Evolutionary conservation across 192 early-diverging fungal species (phyloP), one percentile per base, ranked within the genome.

Genomic region (Rhizophagus prolifer): DNA sequence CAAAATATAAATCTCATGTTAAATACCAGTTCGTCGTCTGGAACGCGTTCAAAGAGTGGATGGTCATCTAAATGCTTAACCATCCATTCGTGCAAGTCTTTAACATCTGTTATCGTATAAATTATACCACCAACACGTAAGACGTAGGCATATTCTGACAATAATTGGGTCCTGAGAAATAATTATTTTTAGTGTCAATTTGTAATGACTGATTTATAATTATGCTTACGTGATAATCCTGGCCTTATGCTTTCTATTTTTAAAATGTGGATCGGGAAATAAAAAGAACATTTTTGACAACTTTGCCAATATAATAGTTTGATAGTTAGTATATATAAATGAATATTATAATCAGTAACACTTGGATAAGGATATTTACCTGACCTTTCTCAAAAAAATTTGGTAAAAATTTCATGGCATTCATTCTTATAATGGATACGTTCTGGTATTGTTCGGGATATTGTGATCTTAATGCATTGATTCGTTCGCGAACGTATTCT

Each of bases 261-360:
- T 99, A 83, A 99, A 99, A 79, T 99, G 97, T 36, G 98, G 98
- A 82, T 99, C 98, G 59, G 98, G 96, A 80, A 98, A 99, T 74
- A 99, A 87, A 81, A 99, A 95, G 78, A 99, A 99, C 70, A 98
- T 86, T 83, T 99, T 99, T 54, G 91, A 91, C 31, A 99, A 89
- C 90, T 94, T 80, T 60, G 8, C 28, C 7, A 34, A n/a, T n/a
- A 44, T 19, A 69, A 65, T 9, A 74, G 34, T 25, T 46, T 59
- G 47, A 44, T 44, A 9, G 4, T 44, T 44, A 44, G 10, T 44
- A 44, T 38, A 2, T 38, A 38, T 44, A 44, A 10, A 44, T 44
- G 10, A 44, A 10, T 16, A 10, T 9, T 14, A 21, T 25, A 9
- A 26, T 26, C 21, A 30, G 1, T 19, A 1, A 58, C 8, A 58